These are phyloP conservation scores for Schoenoplectus triqueter DNA, from an alignment of 202 grass and related monocot genomes.

Conservation along the genomic window DNA sequence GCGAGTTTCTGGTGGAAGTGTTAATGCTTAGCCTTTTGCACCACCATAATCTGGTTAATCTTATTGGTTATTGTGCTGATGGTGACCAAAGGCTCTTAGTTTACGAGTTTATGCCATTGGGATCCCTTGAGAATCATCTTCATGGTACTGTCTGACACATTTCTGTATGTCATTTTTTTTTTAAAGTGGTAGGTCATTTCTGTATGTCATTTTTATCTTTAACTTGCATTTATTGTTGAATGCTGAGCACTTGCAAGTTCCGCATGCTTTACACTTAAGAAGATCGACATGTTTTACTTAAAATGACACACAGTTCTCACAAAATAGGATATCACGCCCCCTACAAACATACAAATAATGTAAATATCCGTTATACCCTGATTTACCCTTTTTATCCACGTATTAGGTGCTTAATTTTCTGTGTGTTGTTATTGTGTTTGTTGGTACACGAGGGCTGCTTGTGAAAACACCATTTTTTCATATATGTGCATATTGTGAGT, in stretches of 20 bases:
- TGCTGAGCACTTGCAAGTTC: neutral
- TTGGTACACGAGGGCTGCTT: neutral
- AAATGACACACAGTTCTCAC: neutral
- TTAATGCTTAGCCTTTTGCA: conserved; percentile 95
- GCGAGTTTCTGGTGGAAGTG: conserved; percentile 98
- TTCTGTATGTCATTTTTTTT: neutral
- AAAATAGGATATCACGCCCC: neutral
- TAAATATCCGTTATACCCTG: neutral
- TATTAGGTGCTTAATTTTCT: neutral
- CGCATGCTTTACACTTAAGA: neutral
- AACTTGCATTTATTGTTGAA: neutral
- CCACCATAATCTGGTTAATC: conserved; percentile 87
- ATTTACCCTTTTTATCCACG: conserved; percentile 16
- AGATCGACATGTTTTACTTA: neutral
- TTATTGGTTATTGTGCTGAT: conserved; percentile 93
- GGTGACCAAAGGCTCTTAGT: conserved; percentile 92
- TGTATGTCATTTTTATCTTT: neutral
- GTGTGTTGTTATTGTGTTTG: neutral
- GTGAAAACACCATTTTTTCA: neutral
- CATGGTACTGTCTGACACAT: conserved; percentile 50
- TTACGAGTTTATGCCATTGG: conserved; percentile 88
- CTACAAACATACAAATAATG: neutral
- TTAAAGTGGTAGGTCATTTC: neutral
- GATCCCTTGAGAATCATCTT: conserved; percentile 88
- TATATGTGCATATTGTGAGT: conserved; percentile 23